Percentiles rank a stretch among this genome's conserved stretches.
phyloP scores from a whole-genome alignment of 2,329 filamentous ascomycete species.

The Cordyceps farinosa region DNA sequence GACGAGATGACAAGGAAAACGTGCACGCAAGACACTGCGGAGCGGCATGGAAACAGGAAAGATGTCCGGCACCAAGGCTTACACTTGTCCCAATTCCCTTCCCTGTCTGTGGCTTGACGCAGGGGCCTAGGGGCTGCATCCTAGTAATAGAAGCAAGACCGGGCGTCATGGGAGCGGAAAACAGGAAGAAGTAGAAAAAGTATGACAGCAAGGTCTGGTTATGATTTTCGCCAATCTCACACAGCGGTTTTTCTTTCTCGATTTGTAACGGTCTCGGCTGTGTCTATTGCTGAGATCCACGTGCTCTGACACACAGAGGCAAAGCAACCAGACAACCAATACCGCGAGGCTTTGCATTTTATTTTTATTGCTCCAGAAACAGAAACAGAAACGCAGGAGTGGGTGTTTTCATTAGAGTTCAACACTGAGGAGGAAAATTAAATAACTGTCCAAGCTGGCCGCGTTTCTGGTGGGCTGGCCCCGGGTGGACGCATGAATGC shows the following conservation, averaged over 20 bases:
- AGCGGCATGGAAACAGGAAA: not conserved
- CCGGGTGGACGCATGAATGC: not conserved
- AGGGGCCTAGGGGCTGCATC: constrained; percentile 11
- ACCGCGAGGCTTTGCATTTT: no score
- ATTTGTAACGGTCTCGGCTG: not conserved
- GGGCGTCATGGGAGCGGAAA: not conserved
- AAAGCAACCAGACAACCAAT: no score
- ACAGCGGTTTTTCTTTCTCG: not conserved
- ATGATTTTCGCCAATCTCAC: not conserved
- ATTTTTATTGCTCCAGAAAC: no score
- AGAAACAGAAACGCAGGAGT: no score
- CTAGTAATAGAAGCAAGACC: not conserved
- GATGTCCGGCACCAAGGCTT: not conserved
- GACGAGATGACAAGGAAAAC: not conserved
- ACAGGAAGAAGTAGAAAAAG: not conserved
- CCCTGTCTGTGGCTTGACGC: constrained; percentile 9
- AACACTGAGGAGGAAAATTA: not conserved
- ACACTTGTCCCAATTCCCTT: not conserved
- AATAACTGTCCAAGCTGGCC: not conserved
- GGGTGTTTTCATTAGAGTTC: no score
- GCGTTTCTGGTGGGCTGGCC: not conserved
- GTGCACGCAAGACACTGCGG: not conserved
- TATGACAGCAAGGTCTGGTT: not conserved
- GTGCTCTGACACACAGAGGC: not conserved
- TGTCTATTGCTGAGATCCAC: not conserved